Percentiles rank a stretch among this genome's conserved stretches.
phyloP scores from a whole-genome alignment of 495 filamentous ascomycete species.

The Penicilliopsis zonata region DNA sequence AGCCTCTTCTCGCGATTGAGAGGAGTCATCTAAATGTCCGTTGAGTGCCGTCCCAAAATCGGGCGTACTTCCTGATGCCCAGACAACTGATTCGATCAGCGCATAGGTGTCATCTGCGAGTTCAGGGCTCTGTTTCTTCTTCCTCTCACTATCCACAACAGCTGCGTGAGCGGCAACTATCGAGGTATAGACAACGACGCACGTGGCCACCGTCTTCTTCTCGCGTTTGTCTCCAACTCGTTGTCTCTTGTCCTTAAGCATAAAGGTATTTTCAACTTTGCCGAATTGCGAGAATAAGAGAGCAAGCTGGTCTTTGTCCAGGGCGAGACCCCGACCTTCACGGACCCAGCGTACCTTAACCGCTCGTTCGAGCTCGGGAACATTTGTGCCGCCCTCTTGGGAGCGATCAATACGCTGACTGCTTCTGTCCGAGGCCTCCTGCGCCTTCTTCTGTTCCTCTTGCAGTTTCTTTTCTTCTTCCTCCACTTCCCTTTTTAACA shows the following conservation, averaged over 20 bases:
- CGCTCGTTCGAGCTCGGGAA: conserved; percentile 45
- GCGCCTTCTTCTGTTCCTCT: conserved; percentile 24
- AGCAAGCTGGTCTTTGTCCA: conserved; percentile 33
- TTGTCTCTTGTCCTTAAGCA: conserved; percentile 43
- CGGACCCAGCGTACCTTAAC: conserved; percentile 47
- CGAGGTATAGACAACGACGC: conserved; percentile 44
- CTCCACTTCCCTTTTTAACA: conserved; percentile 34
- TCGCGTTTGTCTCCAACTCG: conserved; percentile 38
- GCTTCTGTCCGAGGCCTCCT: conserved; percentile 17
- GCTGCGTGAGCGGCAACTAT: conserved; percentile 50
- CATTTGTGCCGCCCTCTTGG: conserved; percentile 29
- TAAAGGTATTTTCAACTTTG: conserved; percentile 38
- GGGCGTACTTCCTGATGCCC: conserved; percentile 42
- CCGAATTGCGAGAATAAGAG: conserved; percentile 42
- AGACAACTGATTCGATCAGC: conserved; percentile 40
- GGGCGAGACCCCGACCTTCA: conserved; percentile 28
- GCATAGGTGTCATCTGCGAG: conserved; percentile 27
- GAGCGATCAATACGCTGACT: conserved; percentile 28
- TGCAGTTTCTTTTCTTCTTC: conserved; percentile 32
- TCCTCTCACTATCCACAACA: conserved; percentile 39
- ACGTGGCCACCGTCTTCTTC: conserved; percentile 41
- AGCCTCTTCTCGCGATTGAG: conserved; percentile 11
- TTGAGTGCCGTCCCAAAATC: conserved; percentile 16
- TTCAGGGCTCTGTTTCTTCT: conserved; percentile 14
- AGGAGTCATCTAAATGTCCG: conserved; percentile 5